Evolutionary conservation across 164 flowering plant genomes (phyloP).

Genomic region (Vitis riparia): DNA sequence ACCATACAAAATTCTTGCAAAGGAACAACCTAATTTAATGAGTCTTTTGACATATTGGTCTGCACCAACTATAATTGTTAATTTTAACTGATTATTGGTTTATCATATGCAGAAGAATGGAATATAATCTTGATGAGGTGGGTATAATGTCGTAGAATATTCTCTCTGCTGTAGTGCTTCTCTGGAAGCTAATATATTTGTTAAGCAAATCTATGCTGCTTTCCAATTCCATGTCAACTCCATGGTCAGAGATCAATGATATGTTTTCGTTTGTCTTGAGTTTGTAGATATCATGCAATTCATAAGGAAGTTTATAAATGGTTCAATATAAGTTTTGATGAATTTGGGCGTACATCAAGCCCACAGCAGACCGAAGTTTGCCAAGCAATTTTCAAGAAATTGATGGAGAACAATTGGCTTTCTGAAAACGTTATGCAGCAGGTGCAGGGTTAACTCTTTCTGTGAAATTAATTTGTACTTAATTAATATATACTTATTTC

Average conservation of each 20-base stretch:
- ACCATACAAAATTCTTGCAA: too few species aligned
- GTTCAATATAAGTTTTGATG: conserved; percentile 90
- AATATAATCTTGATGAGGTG: too few species aligned
- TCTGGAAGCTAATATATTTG: too few species aligned
- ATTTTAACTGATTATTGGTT: background rate
- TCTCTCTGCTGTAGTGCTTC: too few species aligned
- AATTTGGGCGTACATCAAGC: conserved; percentile 90
- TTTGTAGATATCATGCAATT: conserved; percentile 74
- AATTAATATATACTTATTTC: too few species aligned
- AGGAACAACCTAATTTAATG: too few species aligned
- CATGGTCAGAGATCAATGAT: too few species aligned
- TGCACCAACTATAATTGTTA: too few species aligned
- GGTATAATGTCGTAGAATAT: too few species aligned
- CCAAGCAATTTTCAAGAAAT: conserved; percentile 78
- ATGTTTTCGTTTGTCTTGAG: background rate
- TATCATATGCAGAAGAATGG: too few species aligned
- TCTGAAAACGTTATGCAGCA: conserved; percentile 91
- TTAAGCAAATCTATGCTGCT: background rate
- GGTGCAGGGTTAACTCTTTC: conserved; percentile 27
- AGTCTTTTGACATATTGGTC: too few species aligned
- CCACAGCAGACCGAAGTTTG: conserved; percentile 93
- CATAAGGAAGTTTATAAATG: conserved; percentile 86
- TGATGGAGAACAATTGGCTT: conserved; percentile 83
- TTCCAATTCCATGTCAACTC: background rate
- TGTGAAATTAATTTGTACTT: background rate